Conservation (phyloP, 495 filamentous ascomycete genomes). For the Hypomontagnella monticulosa region DNA sequence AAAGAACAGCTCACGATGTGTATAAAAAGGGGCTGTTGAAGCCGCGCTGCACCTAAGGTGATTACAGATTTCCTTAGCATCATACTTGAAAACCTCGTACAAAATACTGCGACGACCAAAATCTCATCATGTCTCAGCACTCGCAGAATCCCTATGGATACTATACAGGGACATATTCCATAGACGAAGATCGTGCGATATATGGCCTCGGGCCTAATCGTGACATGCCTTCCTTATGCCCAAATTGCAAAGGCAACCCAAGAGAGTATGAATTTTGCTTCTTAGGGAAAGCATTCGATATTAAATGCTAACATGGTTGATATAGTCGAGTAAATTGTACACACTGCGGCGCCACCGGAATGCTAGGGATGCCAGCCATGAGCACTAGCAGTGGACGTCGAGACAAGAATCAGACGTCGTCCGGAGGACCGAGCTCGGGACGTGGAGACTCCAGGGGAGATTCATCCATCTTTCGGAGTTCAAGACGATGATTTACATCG, state of each 20-base stretch:
- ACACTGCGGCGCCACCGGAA: conserved; percentile 33
- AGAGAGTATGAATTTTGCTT: conserved; percentile 22
- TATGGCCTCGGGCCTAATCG: conserved; percentile 34
- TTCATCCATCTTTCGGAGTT: conserved; percentile 17
- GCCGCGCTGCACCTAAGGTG: no score
- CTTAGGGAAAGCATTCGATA: neutral
- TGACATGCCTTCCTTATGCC: conserved; percentile 37
- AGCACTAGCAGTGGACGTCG: conserved; percentile 14
- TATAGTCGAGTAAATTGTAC: conserved; percentile 30
- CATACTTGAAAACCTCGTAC: no score
- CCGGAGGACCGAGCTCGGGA: conserved; percentile 33
- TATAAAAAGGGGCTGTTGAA: no score
- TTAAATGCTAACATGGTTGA: neutral
- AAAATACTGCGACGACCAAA: neutral
- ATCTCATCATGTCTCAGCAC: conserved; percentile 22
- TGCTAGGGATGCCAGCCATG: conserved; percentile 32
- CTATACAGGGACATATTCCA: conserved; percentile 11
- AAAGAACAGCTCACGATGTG: no score
- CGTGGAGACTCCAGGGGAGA: conserved; percentile 29
- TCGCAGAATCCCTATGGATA: conserved; percentile 24
- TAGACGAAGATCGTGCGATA: conserved; percentile 35
- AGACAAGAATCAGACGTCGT: conserved; percentile 17
- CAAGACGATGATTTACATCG: conserved; percentile 10
- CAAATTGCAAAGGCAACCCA: conserved; percentile 38
- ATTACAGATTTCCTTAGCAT: no score